Conservation (phyloP, 2,329 filamentous ascomycete species). For the Emmonsia crescens region DNA sequence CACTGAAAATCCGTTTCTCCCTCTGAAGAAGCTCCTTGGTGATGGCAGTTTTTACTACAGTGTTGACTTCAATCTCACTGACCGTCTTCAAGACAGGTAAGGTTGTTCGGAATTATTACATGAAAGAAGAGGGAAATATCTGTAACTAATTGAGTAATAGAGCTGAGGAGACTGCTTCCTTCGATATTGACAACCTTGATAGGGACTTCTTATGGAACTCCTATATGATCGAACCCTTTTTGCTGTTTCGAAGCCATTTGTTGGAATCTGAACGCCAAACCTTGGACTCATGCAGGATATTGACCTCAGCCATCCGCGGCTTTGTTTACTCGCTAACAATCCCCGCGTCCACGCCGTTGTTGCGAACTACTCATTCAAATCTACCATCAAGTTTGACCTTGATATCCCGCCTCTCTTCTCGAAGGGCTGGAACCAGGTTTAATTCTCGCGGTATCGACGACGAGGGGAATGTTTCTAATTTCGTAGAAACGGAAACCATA, state of each 20-base stretch:
- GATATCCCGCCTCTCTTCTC: conserved; percentile 83
- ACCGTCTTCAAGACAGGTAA: conserved; percentile 78
- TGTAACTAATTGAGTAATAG: conserved; percentile 33
- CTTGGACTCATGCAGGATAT: conserved; percentile 74
- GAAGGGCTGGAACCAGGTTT: conserved; percentile 85
- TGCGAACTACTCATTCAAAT: conserved; percentile 55
- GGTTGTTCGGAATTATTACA: conserved; percentile 4
- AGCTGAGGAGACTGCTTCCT: conserved; percentile 62
- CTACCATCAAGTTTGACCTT: conserved; percentile 76
- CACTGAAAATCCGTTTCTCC: conserved; percentile 78
- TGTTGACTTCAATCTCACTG: conserved; percentile 94
- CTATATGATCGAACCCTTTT: conserved; percentile 90
- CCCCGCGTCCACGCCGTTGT: conserved; percentile 61
- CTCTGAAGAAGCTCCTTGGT: conserved; percentile 80
- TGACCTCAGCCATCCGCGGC: conserved; percentile 88
- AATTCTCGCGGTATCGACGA: conserved; percentile 97
- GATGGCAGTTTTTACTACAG: conserved; percentile 97
- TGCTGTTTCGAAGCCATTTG: conserved; percentile 77
- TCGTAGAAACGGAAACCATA: conserved; percentile 93
- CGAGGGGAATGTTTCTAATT: conserved; percentile 94
- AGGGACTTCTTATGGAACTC: conserved; percentile 95
- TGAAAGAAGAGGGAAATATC: conserved; percentile 5
- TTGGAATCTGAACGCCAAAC: conserved; percentile 62
- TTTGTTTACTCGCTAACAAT: conserved; percentile 83
- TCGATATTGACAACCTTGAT: conserved; percentile 88